Evolutionary conservation across 176 grass and related monocot genomes (phyloP), one percentile per base, ranked within the genome.

Genomic region (Leersia perrieri): DNA sequence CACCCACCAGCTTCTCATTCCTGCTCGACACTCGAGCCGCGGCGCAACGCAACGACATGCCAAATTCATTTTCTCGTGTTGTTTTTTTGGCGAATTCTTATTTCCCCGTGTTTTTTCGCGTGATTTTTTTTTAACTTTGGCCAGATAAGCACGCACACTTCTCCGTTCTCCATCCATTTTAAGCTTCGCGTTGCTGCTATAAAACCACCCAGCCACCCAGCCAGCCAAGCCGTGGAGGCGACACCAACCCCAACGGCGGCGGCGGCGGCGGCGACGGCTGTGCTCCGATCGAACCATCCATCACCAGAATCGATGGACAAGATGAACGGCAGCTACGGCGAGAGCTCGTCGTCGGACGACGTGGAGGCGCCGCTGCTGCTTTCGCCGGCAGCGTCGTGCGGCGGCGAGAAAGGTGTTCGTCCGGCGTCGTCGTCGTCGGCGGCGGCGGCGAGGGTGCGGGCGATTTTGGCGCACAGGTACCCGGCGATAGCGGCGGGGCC

Each of bases 401-500:
- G n/a, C 14, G 42, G 11, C 12, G 7, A 5, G 14, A 29, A 44
- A 3, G 25, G 25, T 18, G 7, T 28, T 8, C 1, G 58, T 23
- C 29, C 30, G 45, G 28, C 81, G 67, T 41, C 55, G 55, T 1
- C 81, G 67, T 41, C 55, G 55, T 1, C 16, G 49, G 13, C 74
- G 14, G 23, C 27, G 53, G 14, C 63, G 29, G 29, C 57, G 29
- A 28, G 44, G 71, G 23, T 81, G 44, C 61, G 42, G 30, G 76
- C 90, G 33, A 58, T 91, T 66, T 39, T 93, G 11, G 78, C 86
- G 32, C 78, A 75, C 66, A 84, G 68, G 72, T 93, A 89, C 75
- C 47, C 80, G 2, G 39, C 63, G 12, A 67, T 98, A 33, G 68
- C 76, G 42, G 88, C 84, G 4, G 96, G 96, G 3, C 96, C 96